Base-by-base conservation (phyloP, 2,329 filamentous ascomycete species). In the Fusarium begoniae region DNA sequence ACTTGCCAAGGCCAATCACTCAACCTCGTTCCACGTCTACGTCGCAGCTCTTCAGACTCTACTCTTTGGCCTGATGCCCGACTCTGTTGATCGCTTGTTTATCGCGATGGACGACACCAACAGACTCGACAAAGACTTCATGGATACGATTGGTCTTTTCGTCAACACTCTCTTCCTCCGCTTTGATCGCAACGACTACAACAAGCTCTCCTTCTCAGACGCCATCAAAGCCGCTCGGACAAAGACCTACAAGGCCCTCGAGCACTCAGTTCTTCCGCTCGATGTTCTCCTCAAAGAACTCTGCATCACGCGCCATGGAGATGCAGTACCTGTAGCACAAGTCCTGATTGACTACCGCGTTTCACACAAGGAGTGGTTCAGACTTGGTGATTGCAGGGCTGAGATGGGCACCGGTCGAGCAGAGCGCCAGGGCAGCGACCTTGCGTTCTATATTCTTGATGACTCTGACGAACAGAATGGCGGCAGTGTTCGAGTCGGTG, bases 101-200 rank as follows among this genome's bases (percentile, higher is more conserved):
- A 60, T 70, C 12, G 67, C 63, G 3, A 67, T 70, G 30, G 48
- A 66, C 12, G 67, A 70, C 10, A 65, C 63, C 18, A 50, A 48
- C 30, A 26, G 54, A 5, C 43, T 63, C 13, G 64, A 67, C 1
- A 44, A 41, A 15, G 53, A 30, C 8, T 37, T 54, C 4, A 30
- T 48, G 20, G 47, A 48, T 2, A 70, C 57, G 1, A 55, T 70
- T 15, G 67, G 67, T 4, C 56, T 67, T 17, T 70, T 70, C 18
- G 45, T 70, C 18, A 68, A 70, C 9, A 60, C 66, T 1, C 53
- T 70, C 3, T 41, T 65, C 17, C 37, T 70, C 6, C 45, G 63
- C 12, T 68, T 70, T 5, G 35, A 59, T n/a, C 56, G 56, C 14
- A 8, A 10, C 0, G 60, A 63, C 7, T 63, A 45, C 32, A 57